Evolutionary conservation across 306 rosid species (phyloP).

Genomic region (Calophaca sinica): DNA sequence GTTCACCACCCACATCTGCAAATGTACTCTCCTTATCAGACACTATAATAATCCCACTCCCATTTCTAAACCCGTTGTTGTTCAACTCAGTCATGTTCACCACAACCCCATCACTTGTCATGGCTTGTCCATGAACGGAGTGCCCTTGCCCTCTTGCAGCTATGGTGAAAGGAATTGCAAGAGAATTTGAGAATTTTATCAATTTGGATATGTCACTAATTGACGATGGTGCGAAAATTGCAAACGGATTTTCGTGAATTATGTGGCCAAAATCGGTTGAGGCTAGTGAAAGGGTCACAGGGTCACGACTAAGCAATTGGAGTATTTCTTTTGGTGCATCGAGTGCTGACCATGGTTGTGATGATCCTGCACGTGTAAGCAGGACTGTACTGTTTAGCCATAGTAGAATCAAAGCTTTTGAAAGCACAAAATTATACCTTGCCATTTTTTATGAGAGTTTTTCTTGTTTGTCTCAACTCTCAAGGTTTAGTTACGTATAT

Average conservation of each 20-base stretch:
- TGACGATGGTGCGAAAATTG: conserved; percentile 60
- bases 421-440: background rate
- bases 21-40: conserved; percentile 30
- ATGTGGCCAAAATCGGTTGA: conserved; percentile 78
- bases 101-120: conserved; percentile 72
- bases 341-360: conserved; percentile 41
- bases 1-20: conserved; percentile 86
- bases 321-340: conserved; percentile 48
- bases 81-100: conserved; percentile 70
- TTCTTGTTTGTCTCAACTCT: background rate
- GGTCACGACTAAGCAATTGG: conserved; percentile 55
- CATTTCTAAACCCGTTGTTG: conserved; percentile 7
- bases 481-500: conserved; percentile 22
- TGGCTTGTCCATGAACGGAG: conserved; percentile 79
- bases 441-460: conserved; percentile 26
- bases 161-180: conserved; percentile 51
- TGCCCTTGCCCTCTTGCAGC: conserved; percentile 85
- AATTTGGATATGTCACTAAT: conserved; percentile 53
- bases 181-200: conserved; percentile 53
- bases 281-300: conserved; percentile 49
- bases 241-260: conserved; percentile 49
- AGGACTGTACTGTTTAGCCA: conserved; percentile 28
- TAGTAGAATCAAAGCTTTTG: conserved; percentile 31
- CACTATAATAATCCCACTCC: conserved; percentile 50
- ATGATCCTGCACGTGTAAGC: background rate